Conservation (phyloP, 495 filamentous ascomycete genomes). For the Friedmanniomyces endolithicus region DNA sequence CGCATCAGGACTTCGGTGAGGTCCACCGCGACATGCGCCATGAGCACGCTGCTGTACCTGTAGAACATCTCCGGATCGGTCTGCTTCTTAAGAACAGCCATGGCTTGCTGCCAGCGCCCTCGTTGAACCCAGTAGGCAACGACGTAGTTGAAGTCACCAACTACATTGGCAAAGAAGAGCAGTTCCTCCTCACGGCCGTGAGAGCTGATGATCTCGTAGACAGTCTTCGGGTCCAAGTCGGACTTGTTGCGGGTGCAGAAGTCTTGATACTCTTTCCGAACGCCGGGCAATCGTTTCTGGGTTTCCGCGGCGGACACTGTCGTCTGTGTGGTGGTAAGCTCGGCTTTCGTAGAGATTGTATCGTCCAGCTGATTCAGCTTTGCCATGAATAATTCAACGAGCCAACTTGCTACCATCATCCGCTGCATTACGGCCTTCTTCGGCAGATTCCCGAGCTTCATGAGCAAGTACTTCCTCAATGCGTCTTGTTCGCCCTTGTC, state of each 20-base stretch:
- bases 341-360: constrained; percentile 79
- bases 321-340: constrained; percentile 49
- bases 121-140: constrained; percentile 94
- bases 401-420: constrained; percentile 89
- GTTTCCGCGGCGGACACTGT: constrained; percentile 40
- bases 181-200: constrained; percentile 90
- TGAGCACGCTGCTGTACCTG: constrained; percentile 88
- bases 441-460: constrained; percentile 71
- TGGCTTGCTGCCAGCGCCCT: constrained; percentile 81
- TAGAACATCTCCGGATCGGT: constrained; percentile 89
- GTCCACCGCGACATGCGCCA: constrained; percentile 72
- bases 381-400: constrained; percentile 92
- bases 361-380: constrained; percentile 93
- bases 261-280: constrained; percentile 71
- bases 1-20: constrained; percentile 89
- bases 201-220: constrained; percentile 89
- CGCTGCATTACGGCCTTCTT: constrained; percentile 81
- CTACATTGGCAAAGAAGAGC: constrained; percentile 72
- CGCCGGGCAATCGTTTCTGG: constrained; percentile 52
- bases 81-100: constrained; percentile 81
- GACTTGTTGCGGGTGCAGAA: constrained; percentile 72
- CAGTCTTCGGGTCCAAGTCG: constrained; percentile 81
- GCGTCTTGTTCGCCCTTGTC: constrained; percentile 85
- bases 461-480: constrained; percentile 74
- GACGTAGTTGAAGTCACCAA: constrained; percentile 88